Conservation (phyloP, 2,329 filamentous ascomycete species). For the Aureobasidium subglaciale region DNA sequence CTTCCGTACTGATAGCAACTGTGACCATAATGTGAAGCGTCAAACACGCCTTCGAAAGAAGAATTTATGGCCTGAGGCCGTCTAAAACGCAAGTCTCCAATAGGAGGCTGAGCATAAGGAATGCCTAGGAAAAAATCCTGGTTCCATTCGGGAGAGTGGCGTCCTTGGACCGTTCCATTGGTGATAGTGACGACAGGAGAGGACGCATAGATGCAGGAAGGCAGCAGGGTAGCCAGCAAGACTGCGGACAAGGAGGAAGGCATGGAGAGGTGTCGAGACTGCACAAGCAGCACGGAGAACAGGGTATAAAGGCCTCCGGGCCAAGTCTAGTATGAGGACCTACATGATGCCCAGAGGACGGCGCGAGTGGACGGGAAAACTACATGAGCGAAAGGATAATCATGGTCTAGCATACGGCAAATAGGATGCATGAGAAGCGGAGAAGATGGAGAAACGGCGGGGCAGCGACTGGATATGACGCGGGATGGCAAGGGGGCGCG, state of each 20-base stretch:
- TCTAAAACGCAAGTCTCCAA: constrained; percentile 28
- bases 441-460: neutral
- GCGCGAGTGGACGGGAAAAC: constrained; percentile 13
- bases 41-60: constrained; percentile 33
- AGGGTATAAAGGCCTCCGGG: neutral
- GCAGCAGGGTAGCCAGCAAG: neutral
- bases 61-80: constrained; percentile 29
- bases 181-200: constrained; percentile 31
- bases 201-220: neutral
- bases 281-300: neutral
- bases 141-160: constrained; percentile 33
- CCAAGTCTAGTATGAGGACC: neutral
- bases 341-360: neutral
- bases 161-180: constrained; percentile 38
- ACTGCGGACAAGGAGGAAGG: neutral
- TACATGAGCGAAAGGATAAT: neutral
- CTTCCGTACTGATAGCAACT: constrained; percentile 43
- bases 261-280: neutral
- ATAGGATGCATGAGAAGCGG: constrained; percentile 4
- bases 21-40: constrained; percentile 38
- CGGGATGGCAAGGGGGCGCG: neutral
- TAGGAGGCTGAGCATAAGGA: constrained; percentile 31
- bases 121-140: constrained; percentile 43
- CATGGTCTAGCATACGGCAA: neutral
- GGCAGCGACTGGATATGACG: neutral